phyloP scores from a whole-genome alignment of 441 rosid genomes.

The Brassica hybrid region DNA sequence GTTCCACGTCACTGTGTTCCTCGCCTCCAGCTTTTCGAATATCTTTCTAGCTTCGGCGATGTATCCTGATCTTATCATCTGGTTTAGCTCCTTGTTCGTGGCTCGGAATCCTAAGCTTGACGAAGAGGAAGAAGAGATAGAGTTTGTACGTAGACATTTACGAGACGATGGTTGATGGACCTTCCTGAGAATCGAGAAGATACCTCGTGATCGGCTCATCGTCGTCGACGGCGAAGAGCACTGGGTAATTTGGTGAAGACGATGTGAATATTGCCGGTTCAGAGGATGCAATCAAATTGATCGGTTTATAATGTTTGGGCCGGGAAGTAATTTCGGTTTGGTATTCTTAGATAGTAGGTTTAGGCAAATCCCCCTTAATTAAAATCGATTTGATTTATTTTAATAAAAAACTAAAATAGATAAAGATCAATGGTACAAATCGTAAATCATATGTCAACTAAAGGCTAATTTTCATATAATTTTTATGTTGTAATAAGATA shows the following conservation, averaged over 20 bases:
- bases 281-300: not conserved
- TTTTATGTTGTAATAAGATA: too few species aligned
- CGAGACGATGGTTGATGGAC: not conserved
- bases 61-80: conserved; percentile 49
- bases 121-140: conserved; percentile 20
- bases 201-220: conserved; percentile 28
- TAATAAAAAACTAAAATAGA: too few species aligned
- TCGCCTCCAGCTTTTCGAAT: conserved; percentile 48
- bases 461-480: too few species aligned
- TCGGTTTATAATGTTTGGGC: not conserved
- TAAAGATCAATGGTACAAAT: too few species aligned
- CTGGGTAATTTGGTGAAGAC: not conserved
- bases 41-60: conserved; percentile 56
- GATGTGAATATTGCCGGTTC: not conserved
- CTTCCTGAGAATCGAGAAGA: conserved; percentile 1
- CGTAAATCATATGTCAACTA: too few species aligned
- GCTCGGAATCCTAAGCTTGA: conserved; percentile 37
- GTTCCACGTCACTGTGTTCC: conserved; percentile 65
- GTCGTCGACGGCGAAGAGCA: conserved; percentile 24
- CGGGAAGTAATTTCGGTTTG: not conserved
- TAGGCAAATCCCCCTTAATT: too few species aligned
- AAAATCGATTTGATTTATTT: too few species aligned
- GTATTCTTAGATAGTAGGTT: too few species aligned
- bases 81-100: conserved; percentile 49
- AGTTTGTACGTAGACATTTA: not conserved